Evolutionary conservation across 1,284 basidiomycete genomes (phyloP).

Genomic region (Tausonia pullulans): DNA sequence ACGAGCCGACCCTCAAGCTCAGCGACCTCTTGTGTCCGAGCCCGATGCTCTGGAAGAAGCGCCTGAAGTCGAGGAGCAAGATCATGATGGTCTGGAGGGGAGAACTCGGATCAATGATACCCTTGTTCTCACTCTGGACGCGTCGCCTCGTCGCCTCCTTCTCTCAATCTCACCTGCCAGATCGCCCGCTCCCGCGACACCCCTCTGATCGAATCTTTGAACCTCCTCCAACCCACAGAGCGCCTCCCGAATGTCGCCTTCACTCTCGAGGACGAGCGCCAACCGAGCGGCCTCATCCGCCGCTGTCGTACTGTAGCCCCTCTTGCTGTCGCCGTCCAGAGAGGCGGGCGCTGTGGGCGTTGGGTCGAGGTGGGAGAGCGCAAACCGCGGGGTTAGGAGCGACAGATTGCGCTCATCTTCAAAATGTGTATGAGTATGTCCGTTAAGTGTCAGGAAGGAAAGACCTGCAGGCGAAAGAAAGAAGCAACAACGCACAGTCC

Average conservation of each 20-base stretch:
- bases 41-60: not conserved
- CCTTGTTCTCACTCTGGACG: too few species aligned
- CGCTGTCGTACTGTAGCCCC: too few species aligned
- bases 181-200: not conserved
- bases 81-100: not conserved
- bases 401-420: not conserved
- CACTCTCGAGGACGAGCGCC: conserved; percentile 3
- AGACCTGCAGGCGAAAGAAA: not conserved
- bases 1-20: not conserved
- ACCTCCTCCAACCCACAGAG: not conserved
- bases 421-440: not conserved
- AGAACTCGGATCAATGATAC: too few species aligned
- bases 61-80: not conserved
- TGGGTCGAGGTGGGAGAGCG: not conserved
- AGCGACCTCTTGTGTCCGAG: not conserved
- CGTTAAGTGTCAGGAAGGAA: not conserved
- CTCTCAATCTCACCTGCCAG: not conserved
- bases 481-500: not conserved
- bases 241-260: not conserved
- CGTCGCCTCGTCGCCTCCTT: too few species aligned
- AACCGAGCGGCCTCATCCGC: not conserved
- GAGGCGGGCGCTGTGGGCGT: too few species aligned
- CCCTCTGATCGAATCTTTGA: not conserved
- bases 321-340: not conserved
- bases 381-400: not conserved